Percentiles rank a stretch among this genome's conserved stretches.
phyloP scores from a whole-genome alignment of 306 rosid species.

The Cucumis melo region DNA sequence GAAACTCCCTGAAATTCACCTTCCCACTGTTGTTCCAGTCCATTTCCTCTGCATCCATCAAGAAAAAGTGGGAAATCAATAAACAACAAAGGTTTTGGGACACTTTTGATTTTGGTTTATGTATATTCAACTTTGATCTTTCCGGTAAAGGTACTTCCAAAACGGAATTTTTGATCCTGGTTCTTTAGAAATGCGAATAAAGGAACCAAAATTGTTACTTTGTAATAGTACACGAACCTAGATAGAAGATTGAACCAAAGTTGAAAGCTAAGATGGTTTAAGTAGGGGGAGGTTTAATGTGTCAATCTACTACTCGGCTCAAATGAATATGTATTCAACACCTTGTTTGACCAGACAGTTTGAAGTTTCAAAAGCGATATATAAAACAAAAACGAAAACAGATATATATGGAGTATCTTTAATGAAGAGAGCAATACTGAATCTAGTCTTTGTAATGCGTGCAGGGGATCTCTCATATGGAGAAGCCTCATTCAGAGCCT shows the following conservation, averaged over 20 bases:
- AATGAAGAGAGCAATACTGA: constrained; percentile 38
- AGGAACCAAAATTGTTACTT: too few species aligned
- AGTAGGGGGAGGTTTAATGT: not conserved
- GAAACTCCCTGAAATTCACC: constrained; percentile 70
- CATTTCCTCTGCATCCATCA: constrained; percentile 50
- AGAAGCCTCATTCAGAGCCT: constrained; percentile 50
- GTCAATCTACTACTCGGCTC: not conserved
- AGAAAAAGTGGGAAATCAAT: not conserved
- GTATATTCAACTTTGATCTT: not conserved
- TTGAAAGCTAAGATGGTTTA: not conserved
- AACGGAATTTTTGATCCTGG: too few species aligned
- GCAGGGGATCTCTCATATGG: constrained; percentile 69
- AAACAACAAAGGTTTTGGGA: not conserved
- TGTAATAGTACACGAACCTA: too few species aligned
- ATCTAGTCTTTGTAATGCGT: constrained; percentile 38
- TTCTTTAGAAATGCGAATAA: too few species aligned
- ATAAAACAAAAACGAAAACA: not conserved
- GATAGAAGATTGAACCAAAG: too few species aligned
- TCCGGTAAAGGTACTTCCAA: too few species aligned
- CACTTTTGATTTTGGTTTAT: not conserved
- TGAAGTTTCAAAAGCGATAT: not conserved
- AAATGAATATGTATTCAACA: not conserved
- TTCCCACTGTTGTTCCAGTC: constrained; percentile 78
- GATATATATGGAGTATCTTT: not conserved
- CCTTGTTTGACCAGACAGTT: not conserved